Conservation (phyloP, 108 stramenopile species). For the Cyclotella sp. region DNA sequence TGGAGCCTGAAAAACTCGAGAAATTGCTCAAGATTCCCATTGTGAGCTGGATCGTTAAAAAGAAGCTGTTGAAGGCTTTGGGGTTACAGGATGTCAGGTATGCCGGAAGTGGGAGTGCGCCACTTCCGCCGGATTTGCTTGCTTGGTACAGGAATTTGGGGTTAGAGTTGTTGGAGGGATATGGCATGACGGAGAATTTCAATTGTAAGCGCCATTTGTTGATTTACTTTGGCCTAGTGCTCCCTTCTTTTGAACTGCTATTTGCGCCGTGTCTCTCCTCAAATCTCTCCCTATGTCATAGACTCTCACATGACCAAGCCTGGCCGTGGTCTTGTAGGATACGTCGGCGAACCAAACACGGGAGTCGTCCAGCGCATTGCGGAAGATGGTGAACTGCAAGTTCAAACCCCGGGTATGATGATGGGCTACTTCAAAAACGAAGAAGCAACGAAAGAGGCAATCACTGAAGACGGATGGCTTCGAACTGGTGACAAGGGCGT, state of each 20-base stretch:
- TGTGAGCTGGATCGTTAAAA: constrained; percentile 63
- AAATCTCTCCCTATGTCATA: background rate
- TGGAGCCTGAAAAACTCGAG: constrained; percentile 66
- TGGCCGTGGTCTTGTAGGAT: constrained; percentile 65
- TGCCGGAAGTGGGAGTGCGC: constrained; percentile 80
- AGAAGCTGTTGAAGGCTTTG: constrained; percentile 76
- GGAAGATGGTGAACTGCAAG: constrained; percentile 80
- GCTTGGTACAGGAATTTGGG: constrained; percentile 75
- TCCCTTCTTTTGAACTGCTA: background rate
- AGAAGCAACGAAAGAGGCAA: constrained; percentile 82
- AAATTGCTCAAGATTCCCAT: constrained; percentile 70
- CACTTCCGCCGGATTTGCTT: constrained; percentile 65
- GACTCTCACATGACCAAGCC: constrained; percentile 62
- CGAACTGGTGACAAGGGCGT: constrained; percentile 89
- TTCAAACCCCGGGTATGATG: constrained; percentile 79
- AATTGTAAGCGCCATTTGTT: constrained; percentile 49
- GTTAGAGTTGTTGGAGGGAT: constrained; percentile 77
- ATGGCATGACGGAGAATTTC: constrained; percentile 90
- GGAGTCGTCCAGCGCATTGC: constrained; percentile 78
- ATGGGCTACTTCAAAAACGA: constrained; percentile 88
- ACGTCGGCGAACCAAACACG: constrained; percentile 69
- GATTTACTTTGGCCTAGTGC: background rate
- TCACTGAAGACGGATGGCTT: constrained; percentile 86
- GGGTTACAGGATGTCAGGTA: constrained; percentile 69
- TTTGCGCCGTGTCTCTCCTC: background rate